These are phyloP conservation scores for Clitopilus hobsonii DNA, from an alignment of 768 basidiomycete genomes.

Conservation along the genomic window DNA sequence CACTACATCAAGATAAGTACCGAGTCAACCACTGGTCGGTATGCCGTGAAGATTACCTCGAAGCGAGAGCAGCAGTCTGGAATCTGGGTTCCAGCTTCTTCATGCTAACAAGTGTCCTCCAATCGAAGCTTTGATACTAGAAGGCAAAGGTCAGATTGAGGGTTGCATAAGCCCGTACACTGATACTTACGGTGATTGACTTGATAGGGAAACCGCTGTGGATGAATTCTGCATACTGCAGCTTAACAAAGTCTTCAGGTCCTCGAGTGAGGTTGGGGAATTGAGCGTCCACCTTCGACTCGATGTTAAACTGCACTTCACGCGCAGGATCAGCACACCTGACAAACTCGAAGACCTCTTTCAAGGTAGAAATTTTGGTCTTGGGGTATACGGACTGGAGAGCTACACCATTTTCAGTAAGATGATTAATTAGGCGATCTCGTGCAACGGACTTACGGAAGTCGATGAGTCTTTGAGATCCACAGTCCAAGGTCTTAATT, in stretches of 20 bases:
- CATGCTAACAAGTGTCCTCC: slow-evolving; percentile 72
- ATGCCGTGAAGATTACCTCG: slow-evolving; percentile 41
- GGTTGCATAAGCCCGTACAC: background rate
- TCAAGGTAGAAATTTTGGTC: slow-evolving; percentile 66
- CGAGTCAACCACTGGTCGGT: background rate
- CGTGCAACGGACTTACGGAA: slow-evolving; percentile 44
- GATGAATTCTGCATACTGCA: slow-evolving; percentile 54
- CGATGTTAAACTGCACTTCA: slow-evolving; percentile 68
- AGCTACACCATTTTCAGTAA: slow-evolving; percentile 28
- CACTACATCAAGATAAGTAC: background rate
- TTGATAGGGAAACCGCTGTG: slow-evolving; percentile 55
- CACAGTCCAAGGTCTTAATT: slow-evolving; percentile 78
- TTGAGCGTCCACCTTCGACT: slow-evolving; percentile 68
- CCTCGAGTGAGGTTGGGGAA: slow-evolving; percentile 44
- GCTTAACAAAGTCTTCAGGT: slow-evolving; percentile 57
- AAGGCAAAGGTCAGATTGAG: background rate
- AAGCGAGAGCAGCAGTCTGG: slow-evolving; percentile 59
- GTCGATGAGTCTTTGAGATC: slow-evolving; percentile 53
- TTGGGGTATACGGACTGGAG: slow-evolving; percentile 63
- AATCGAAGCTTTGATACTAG: slow-evolving; percentile 80
- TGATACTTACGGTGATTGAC: slow-evolving; percentile 51
- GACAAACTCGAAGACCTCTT: slow-evolving; percentile 73
- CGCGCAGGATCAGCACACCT: slow-evolving; percentile 66
- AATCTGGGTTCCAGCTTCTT: slow-evolving; percentile 62
- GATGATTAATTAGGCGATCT: background rate